Evolutionary conservation across 177 flowering plant genomes (phyloP).

Genomic region (Vitis hybrid): DNA sequence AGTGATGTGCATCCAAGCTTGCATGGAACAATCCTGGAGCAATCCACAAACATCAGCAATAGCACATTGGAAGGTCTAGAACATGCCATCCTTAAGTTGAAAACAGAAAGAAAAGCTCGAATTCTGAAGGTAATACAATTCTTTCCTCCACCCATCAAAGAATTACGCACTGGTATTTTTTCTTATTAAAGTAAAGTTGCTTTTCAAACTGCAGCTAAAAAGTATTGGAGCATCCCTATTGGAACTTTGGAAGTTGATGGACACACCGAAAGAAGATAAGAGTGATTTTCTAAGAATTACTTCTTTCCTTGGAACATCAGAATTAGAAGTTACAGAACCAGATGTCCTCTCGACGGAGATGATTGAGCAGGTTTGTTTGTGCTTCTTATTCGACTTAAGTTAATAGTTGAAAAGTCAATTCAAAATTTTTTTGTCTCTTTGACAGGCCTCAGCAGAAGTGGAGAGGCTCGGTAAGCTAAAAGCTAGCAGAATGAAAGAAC

Average conservation of each 20-base stretch:
- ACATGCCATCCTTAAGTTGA: slow-evolving; percentile 54
- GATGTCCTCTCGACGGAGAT: slow-evolving; percentile 69
- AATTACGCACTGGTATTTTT: neutral
- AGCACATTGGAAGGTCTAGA: slow-evolving; percentile 75
- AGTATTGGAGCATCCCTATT: slow-evolving; percentile 47
- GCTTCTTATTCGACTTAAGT: neutral
- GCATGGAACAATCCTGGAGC: slow-evolving; percentile 46
- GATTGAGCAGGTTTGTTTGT: slow-evolving; percentile 68
- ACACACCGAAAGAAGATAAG: slow-evolving; percentile 66
- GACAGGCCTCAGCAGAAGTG: slow-evolving; percentile 80
- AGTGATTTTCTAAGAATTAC: slow-evolving; percentile 38
- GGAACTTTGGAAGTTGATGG: slow-evolving; percentile 93
- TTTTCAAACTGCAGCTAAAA: slow-evolving; percentile 57
- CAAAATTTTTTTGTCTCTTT: slow-evolving; percentile 9
- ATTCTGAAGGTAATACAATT: slow-evolving; percentile 60
- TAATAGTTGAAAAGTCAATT: neutral
- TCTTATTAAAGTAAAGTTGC: neutral
- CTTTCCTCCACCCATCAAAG: neutral
- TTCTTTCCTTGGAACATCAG: slow-evolving; percentile 44
- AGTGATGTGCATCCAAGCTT: slow-evolving; percentile 91
- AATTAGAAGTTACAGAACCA: slow-evolving; percentile 54
- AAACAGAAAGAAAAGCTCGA: slow-evolving; percentile 65
- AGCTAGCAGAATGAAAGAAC: slow-evolving; percentile 94
- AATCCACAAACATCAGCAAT: slow-evolving; percentile 70
- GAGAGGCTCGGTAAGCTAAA: slow-evolving; percentile 76